Base-by-base conservation (phyloP, 2,329 filamentous ascomycete species). In the Arachnomyces sp. region DNA sequence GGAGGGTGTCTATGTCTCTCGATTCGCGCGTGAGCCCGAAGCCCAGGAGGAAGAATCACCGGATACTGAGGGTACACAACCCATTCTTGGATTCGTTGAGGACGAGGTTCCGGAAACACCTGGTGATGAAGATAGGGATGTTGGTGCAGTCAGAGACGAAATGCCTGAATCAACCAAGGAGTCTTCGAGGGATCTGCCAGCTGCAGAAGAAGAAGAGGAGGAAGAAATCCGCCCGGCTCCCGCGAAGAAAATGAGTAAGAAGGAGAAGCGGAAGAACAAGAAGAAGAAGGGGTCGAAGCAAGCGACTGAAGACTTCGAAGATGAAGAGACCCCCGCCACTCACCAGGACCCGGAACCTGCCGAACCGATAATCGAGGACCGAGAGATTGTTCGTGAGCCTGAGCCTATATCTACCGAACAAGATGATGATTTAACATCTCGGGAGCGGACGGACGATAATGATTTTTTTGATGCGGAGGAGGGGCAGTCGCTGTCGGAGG, bases 221-320 rank as follows among this genome's bases (percentile, higher is more conserved):
- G 33, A 12, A 13, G 28, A 34, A 18, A 11, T 11, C 12, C 18
- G 25, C 11, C 21, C 34, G 6, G 7, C 25, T 7, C 11, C 11
- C 1, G 14, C 25, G 46, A 71, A 66, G 53, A 69, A 66, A 49
- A 62, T 57, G 12, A 69, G 69, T 2, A 71, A 66, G 47, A 61
- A 58, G 29, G 56, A 60, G 6, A 62, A 63, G 31, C 48, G 52
- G 36, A 48, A 52, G 41, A 47, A 54, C 13, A 59, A 59, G 32
- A 54, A 59, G 44, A 47, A 52, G 39, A 47, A 35, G 34, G 28
- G 11, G 29, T 25, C 34, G 42, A 51, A 13, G 16, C 31, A 53
- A 34, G 44, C 46, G 1, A 18, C 34, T 12, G 34, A 29, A 6
- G 34, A 18, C 35, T 14, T 29, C 17, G 40, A 35, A 21, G 33